Conservation (phyloP, 2,329 filamentous ascomycete genomes). For the Aphanoascus verrucosus region DNA sequence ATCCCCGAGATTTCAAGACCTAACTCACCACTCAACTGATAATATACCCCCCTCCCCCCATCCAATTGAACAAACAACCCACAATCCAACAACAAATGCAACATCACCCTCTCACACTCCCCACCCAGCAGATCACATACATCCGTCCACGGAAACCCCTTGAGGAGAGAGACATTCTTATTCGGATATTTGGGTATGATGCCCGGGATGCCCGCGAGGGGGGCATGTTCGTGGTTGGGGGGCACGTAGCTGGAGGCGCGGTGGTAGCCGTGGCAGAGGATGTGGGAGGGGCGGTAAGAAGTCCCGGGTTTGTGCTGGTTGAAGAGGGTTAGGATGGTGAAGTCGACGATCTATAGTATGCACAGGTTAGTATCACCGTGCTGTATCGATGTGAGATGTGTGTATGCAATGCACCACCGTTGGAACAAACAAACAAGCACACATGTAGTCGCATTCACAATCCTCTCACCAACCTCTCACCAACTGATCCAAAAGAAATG, state of each 20-base stretch:
- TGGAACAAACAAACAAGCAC: background rate
- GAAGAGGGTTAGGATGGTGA: slow-evolving; percentile 68
- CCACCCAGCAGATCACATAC: slow-evolving; percentile 63
- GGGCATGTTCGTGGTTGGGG: slow-evolving; percentile 25
- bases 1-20: background rate
- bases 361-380: background rate
- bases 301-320: slow-evolving; percentile 40
- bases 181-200: slow-evolving; percentile 57
- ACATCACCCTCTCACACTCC: slow-evolving; percentile 65
- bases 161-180: slow-evolving; percentile 57
- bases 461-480: background rate
- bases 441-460: too few relatives aligned
- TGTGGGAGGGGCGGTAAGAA: slow-evolving; percentile 52
- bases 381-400: background rate
- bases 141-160: slow-evolving; percentile 61
- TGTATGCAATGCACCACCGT: background rate
- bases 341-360: slow-evolving; percentile 56
- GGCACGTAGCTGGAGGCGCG: slow-evolving; percentile 31
- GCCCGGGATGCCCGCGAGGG: slow-evolving; percentile 50
- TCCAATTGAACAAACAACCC: slow-evolving; percentile 60
- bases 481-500: background rate
- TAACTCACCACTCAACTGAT: slow-evolving; percentile 65
- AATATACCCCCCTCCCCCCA: slow-evolving; percentile 53
- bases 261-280: slow-evolving; percentile 76
- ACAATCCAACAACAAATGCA: slow-evolving; percentile 63